Evolutionary conservation across 225 moss, liverwort and hornwort genomes (phyloP).

Genomic region (Straminergon stramineum): DNA sequence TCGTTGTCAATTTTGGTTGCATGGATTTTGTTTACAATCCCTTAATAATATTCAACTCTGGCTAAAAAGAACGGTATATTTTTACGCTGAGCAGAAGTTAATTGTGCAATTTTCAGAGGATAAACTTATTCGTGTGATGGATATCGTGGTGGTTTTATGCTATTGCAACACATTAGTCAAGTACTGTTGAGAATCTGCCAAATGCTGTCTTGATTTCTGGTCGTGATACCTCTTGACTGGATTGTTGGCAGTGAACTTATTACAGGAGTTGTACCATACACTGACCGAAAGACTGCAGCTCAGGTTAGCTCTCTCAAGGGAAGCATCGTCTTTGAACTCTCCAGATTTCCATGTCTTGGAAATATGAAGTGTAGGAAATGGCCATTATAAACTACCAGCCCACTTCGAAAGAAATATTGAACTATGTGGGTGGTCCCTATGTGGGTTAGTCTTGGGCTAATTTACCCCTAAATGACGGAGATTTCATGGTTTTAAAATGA

Average conservation of each 20-base stretch:
- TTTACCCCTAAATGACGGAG: background rate
- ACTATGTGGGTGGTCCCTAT: background rate
- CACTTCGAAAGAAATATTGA: background rate
- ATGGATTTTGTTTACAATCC: background rate
- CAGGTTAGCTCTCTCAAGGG: slow-evolving; percentile 24
- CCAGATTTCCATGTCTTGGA: background rate
- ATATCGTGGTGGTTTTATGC: background rate
- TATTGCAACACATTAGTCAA: background rate
- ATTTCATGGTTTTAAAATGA: background rate
- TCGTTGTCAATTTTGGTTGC: background rate
- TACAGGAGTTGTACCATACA: slow-evolving; percentile 66
- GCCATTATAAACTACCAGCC: background rate
- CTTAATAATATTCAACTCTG: background rate
- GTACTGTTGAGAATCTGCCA: background rate
- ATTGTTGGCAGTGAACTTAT: slow-evolving; percentile 53
- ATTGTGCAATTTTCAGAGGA: background rate
- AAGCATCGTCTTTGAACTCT: background rate
- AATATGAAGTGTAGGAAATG: background rate
- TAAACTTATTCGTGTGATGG: background rate
- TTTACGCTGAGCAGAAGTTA: background rate
- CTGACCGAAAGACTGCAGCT: slow-evolving; percentile 59
- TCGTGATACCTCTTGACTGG: slow-evolving; percentile 2
- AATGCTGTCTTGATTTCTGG: background rate
- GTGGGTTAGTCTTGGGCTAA: background rate
- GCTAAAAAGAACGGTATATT: background rate